A percentile compares a stretch with the other conserved stretches of the same genome.
Evolutionary conservation across 2,329 filamentous ascomycete genomes (phyloP).

Genomic region (Thermoascus crustaceus): DNA sequence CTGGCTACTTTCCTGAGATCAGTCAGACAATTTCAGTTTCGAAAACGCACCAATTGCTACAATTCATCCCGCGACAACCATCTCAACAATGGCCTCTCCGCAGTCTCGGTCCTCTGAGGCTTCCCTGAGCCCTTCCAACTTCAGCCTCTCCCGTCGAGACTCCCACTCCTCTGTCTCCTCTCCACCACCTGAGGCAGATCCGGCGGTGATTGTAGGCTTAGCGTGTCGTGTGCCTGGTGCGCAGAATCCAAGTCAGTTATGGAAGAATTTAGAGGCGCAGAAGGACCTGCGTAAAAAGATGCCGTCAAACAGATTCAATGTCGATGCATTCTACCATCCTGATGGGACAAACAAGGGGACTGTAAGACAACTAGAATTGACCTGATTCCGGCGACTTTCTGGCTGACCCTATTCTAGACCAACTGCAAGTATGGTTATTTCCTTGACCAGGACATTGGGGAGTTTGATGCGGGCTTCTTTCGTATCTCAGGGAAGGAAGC

Average conservation of each 20-base stretch:
- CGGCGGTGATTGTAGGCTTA: slow-evolving; percentile 1
- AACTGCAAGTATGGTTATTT: slow-evolving; percentile 13
- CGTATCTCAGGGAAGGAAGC: slow-evolving; percentile 14
- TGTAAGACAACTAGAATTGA: background rate
- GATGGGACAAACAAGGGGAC: slow-evolving; percentile 4
- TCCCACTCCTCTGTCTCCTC: slow-evolving; percentile 1
- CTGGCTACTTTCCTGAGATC: slow-evolving; percentile 1
- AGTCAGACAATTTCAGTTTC: background rate
- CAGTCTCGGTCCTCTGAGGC: background rate
- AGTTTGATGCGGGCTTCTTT: slow-evolving; percentile 23
- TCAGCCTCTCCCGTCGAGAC: background rate
- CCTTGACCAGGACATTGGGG: slow-evolving; percentile 9
- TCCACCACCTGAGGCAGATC: background rate
- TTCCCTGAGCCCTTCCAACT: background rate
- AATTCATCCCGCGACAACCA: background rate
- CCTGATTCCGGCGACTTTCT: background rate
- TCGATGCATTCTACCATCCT: slow-evolving; percentile 17
- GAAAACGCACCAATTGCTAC: background rate
- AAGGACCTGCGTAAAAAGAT: slow-evolving; percentile 1
- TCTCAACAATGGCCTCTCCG: background rate
- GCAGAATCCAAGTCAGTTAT: slow-evolving; percentile 1
- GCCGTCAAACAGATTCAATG: slow-evolving; percentile 14
- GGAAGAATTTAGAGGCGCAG: slow-evolving; percentile 1
- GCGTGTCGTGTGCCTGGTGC: slow-evolving; percentile 1
- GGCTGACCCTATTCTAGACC: slow-evolving; percentile 2